Base-by-base conservation (phyloP, 768 basidiomycete genomes). In the Filobasidium wieringae region DNA sequence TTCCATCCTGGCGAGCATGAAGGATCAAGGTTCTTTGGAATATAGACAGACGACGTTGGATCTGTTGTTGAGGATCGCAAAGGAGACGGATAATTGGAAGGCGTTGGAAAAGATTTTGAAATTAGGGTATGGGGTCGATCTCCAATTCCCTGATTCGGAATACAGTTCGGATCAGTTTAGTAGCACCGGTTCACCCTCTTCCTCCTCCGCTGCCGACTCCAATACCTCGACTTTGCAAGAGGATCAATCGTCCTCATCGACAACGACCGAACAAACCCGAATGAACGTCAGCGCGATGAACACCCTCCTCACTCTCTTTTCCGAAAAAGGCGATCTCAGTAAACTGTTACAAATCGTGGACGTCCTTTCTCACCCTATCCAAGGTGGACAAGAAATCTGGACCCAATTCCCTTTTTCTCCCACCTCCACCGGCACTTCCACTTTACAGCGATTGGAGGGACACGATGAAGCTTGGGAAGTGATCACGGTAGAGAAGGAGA, bases 311-410 rank as follows among this genome's bases (percentile, higher is more conserved):
- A n/a, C 33, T 26, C 40, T 32, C 7, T 39, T 58, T 5, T 37
- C 50, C 11, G n/a, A 36, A 31, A 43, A 43, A 15, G 57, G 57
- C 14, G 57, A 58, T 27, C 29, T 58, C 26, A 40, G 45, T 50
- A 49, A 41, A 36, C 52, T 58, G 57, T 26, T 58, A 30, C 57
- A 58, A 33, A 33, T 41, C 17, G 52, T 58, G 22, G 57, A 58
- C 40, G 57, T 58, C 9, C 36, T 58, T 7, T 37, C 39, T 7
- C 37, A 58, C 24, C 55, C 55, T 1, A 24, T n/a, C n/a, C n/a
- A n/a, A n/a, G n/a, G n/a, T n/a, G n/a, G n/a, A n/a, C n/a, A n/a
- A n/a, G n/a, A n/a, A n/a, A n/a, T n/a, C n/a, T n/a, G n/a, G n/a
- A n/a, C n/a, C n/a, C n/a, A n/a, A n/a, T n/a, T n/a, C n/a, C n/a